Conservation (phyloP, 805 yeast genomes). For the Pichia gijzeniarum region DNA sequence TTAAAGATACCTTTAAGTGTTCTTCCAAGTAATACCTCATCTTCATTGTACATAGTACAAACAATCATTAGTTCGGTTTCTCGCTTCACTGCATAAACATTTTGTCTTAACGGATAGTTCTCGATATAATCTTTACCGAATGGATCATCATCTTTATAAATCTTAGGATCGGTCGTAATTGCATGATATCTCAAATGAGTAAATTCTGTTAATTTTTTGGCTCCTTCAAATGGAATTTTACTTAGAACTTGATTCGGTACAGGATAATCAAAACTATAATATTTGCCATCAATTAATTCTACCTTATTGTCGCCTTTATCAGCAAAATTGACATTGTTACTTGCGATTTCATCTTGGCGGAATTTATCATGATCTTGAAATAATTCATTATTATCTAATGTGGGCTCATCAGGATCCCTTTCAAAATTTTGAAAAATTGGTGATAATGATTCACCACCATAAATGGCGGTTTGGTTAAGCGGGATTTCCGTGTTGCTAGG, state of each 20-base stretch:
- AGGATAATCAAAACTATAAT: conserved; percentile 76
- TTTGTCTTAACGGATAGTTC: conserved; percentile 55
- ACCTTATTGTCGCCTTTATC: conserved; percentile 34
- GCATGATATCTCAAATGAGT: conserved; percentile 88
- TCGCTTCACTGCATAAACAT: conserved; percentile 66
- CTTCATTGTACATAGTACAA: conserved; percentile 89
- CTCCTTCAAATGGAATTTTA: conserved; percentile 40
- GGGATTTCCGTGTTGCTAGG: not conserved
- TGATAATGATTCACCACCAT: not conserved
- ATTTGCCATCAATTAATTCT: conserved; percentile 57
- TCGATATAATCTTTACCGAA: conserved; percentile 29
- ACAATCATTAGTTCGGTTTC: conserved; percentile 81
- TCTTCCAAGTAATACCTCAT: conserved; percentile 72
- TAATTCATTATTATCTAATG: conserved; percentile 14
- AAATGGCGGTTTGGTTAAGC: not conserved
- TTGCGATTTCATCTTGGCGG: conserved; percentile 13
- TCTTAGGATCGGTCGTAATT: conserved; percentile 84
- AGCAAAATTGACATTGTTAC: conserved; percentile 18
- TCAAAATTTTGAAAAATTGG: conserved; percentile 21
- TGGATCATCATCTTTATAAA: conserved; percentile 52
- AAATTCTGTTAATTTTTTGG: conserved; percentile 41
- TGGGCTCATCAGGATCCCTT: conserved; percentile 28
- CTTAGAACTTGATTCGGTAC: conserved; percentile 56
- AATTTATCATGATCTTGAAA: conserved; percentile 12
- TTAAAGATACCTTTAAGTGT: conserved; percentile 87